Conservation (phyloP, 1,284 basidiomycete genomes). For the Trichosporon asahii region DNA sequence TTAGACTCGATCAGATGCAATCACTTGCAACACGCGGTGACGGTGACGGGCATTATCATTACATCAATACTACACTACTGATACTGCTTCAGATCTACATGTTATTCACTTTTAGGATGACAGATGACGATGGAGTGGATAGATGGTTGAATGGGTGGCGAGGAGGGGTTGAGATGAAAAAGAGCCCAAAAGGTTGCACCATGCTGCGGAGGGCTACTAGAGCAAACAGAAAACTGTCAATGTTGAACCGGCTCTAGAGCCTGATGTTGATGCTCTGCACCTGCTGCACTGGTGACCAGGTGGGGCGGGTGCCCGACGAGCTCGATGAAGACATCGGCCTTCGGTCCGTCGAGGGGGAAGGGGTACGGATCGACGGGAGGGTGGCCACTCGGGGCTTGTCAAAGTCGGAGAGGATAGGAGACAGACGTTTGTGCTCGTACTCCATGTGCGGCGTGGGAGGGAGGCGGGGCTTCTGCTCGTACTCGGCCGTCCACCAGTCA, state of each 20-base stretch:
- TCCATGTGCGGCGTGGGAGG: not conserved
- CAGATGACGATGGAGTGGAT: not conserved
- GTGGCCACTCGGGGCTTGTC: slow-evolving; percentile 6
- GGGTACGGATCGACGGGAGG: slow-evolving; percentile 7
- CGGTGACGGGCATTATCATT: not conserved
- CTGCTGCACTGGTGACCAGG: slow-evolving; percentile 8
- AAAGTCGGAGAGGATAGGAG: slow-evolving; percentile 2
- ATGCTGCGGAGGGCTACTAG: not conserved
- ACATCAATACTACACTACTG: slow-evolving; percentile 8
- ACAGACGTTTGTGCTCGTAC: slow-evolving; percentile 3
- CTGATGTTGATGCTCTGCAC: slow-evolving; percentile 6
- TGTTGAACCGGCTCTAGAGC: not conserved
- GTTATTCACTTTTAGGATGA: slow-evolving; percentile 7
- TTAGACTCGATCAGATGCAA: slow-evolving; percentile 4
- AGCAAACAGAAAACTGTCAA: not conserved
- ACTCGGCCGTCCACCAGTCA: slow-evolving; percentile 1
- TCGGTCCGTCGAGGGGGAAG: slow-evolving; percentile 7
- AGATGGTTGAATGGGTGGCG: not conserved
- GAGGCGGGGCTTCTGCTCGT: slow-evolving; percentile 18
- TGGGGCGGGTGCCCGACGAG: slow-evolving; percentile 10
- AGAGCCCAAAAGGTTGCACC: not conserved
- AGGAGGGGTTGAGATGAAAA: not conserved
- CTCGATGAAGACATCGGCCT: slow-evolving; percentile 18
- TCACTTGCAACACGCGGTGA: not conserved
- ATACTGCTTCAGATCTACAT: not conserved